Base-by-base conservation (phyloP, 495 filamentous ascomycete genomes). In the Aspergillus olivimuriae region DNA sequence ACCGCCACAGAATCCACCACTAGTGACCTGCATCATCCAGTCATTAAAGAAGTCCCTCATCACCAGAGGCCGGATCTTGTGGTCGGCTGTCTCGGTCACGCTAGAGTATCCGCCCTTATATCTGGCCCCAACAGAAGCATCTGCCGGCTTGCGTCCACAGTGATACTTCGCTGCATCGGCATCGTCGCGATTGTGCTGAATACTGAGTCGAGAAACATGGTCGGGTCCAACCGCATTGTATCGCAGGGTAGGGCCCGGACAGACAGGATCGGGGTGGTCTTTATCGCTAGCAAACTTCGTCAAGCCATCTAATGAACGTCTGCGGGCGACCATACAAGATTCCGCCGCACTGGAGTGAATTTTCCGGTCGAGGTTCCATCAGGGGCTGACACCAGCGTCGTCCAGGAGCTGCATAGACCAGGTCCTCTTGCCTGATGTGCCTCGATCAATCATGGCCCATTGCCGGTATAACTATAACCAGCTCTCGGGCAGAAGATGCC, bases 91-190 rank as follows among this genome's bases (percentile, higher is more conserved):
- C 24, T 46, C 38, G 33, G 14, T 17, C 43, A 45, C 28, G 21
- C 43, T 45, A 15, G 43, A 45, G 33, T 45, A 45, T 2, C 43
- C 43, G 8, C 43, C 43, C 33, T 45, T n/a, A 15, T 45, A 30
- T 17, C 43, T 34, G 8, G 22, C 16, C 7, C 34, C 34, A 10
- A 45, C 33, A 4, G 43, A 33, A 16, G 43, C 33, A 38, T 45
- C 43, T 4, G 15, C 19, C n/a, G 31, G 40, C 30, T 43, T 18
- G 17, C 40, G 40, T 3, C 40, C 40, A 16, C 26, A 34, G 30
- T 43, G 17, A 17, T 20, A 34, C 20, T 43, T 43, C 3, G n/a
- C 20, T 8, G 40, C 40, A 31, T 43, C 18, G 4, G 20, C 34
- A 18, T 45, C 43, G 20, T 45, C 37, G 34, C 33, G 11, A 12